phyloP scores from a whole-genome alignment of 495 filamentous ascomycete genomes.

The Durotheca rogersii region DNA sequence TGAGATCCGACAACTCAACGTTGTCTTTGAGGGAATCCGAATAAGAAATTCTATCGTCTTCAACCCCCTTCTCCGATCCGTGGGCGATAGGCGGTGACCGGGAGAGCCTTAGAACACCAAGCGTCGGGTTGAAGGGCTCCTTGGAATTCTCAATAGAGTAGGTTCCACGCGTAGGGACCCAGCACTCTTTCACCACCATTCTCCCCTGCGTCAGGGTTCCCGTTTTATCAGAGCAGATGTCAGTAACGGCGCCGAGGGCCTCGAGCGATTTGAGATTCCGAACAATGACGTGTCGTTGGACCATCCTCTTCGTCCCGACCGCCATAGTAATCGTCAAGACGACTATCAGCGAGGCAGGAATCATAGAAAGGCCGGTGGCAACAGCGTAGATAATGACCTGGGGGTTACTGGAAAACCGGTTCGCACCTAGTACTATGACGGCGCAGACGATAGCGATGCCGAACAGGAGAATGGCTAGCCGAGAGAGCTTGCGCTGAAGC shows the following conservation, averaged over 20 bases:
- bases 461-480: conserved; percentile 53
- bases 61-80: conserved; percentile 16
- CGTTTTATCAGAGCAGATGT: conserved; percentile 74
- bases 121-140: conserved; percentile 57
- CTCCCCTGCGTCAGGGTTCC: conserved; percentile 71
- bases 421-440: conserved; percentile 52
- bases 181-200: conserved; percentile 57
- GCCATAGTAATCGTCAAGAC: conserved; percentile 59
- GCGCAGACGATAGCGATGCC: conserved; percentile 51
- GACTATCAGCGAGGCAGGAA: conserved; percentile 54
- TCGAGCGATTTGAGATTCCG: conserved; percentile 55
- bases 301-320: conserved; percentile 54
- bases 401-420: conserved; percentile 43
- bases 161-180: conserved; percentile 56
- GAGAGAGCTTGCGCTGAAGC: conserved; percentile 52
- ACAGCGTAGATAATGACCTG: conserved; percentile 57
- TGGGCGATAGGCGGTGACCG: conserved; percentile 36
- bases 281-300: conserved; percentile 51
- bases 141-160: conserved; percentile 59
- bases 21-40: too few species aligned
- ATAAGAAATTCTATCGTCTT: too few species aligned
- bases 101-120: conserved; percentile 55
- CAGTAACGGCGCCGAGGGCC: conserved; percentile 66
- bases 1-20: conserved; percentile 51
- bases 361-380: conserved; percentile 62